phyloP scores from a whole-genome alignment of 2,329 filamentous ascomycete genomes.

The Cryphonectria parasitica region DNA sequence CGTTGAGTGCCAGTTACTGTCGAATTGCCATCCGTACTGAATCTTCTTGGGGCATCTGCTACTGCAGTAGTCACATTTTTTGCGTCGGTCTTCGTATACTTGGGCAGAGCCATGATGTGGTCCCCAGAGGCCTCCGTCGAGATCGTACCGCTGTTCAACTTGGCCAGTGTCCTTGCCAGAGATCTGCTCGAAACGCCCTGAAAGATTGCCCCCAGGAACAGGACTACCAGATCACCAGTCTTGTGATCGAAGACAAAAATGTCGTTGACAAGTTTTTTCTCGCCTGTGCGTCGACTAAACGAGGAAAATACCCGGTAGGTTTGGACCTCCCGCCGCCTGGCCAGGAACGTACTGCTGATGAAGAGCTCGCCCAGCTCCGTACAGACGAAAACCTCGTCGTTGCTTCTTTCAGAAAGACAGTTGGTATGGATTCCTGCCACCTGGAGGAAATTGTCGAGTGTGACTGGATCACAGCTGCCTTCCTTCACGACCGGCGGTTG shows the following conservation, averaged over 20 bases:
- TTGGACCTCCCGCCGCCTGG: neutral
- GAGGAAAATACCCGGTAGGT: neutral
- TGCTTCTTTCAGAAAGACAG: constrained; percentile 33
- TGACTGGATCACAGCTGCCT: constrained; percentile 24
- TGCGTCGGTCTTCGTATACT: neutral
- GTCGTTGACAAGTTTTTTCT: constrained; percentile 29
- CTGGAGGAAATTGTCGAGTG: constrained; percentile 41
- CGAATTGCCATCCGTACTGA: too few species aligned
- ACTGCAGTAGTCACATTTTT: too few species aligned
- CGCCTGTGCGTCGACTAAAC: neutral
- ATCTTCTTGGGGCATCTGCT: too few species aligned
- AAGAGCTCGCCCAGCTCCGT: constrained; percentile 31
- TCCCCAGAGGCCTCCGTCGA: neutral
- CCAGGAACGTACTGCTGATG: constrained; percentile 16
- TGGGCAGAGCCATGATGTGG: neutral
- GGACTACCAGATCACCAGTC: constrained; percentile 25
- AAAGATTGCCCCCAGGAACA: constrained; percentile 32
- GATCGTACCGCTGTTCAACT: constrained; percentile 15
- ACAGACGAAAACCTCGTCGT: constrained; percentile 35
- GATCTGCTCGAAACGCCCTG: constrained; percentile 31
- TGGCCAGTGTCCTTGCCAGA: constrained; percentile 24
- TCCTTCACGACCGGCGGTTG: neutral
- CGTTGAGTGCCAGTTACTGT: too few species aligned
- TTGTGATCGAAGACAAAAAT: constrained; percentile 32
- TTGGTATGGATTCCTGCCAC: constrained; percentile 44